Evolutionary conservation across 805 yeast genomes (phyloP).

Genomic region (Yamadazyma sp.): DNA sequence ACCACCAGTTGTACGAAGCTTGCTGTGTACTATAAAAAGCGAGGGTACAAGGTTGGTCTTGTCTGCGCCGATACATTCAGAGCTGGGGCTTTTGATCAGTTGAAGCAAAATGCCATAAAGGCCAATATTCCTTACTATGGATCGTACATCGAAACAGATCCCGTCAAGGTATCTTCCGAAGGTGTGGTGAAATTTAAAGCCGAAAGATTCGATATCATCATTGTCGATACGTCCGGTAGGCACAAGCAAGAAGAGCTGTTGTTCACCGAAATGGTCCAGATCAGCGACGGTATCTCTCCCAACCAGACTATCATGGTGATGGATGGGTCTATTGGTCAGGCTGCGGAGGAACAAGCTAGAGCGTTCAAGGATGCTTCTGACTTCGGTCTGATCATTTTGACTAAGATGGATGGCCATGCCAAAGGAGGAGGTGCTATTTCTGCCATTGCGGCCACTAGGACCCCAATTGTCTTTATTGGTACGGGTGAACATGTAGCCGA

Average conservation of each 20-base stretch:
- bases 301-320: slow-evolving; percentile 96
- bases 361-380: slow-evolving; percentile 93
- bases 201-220: slow-evolving; percentile 88
- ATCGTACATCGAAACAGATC: slow-evolving; percentile 92
- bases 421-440: slow-evolving; percentile 99
- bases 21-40: slow-evolving; percentile 89
- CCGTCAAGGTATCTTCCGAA: slow-evolving; percentile 84
- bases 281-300: slow-evolving; percentile 84
- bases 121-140: slow-evolving; percentile 95
- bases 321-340: slow-evolving; percentile 97
- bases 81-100: slow-evolving; percentile 99
- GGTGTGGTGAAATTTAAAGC: slow-evolving; percentile 91
- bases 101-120: slow-evolving; percentile 95
- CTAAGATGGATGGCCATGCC: slow-evolving; percentile 98
- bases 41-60: slow-evolving; percentile 92
- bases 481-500: slow-evolving; percentile 97
- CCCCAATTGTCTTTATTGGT: slow-evolving; percentile 95
- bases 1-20: slow-evolving; percentile 96
- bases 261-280: slow-evolving; percentile 93
- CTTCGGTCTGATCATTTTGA: slow-evolving; percentile 91
- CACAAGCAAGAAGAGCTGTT: slow-evolving; percentile 92
- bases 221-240: slow-evolving; percentile 97
- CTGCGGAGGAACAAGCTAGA: slow-evolving; percentile 91
- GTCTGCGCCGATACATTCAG: slow-evolving; percentile 99
- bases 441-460: slow-evolving; percentile 95